phyloP scores from a whole-genome alignment of 306 rosid genomes.

The peach (Prunus persica) region Prunus_persica_NCBIv2 NC_034011.1:2620501-2621000 shows the following conservation, averaged over 20 bases:
- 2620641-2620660: not conserved
- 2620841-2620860: slow-evolving; percentile 72
- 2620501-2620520: not conserved
- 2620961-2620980: slow-evolving; percentile 78
- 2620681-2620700: not conserved
- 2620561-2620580: not conserved
- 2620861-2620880: slow-evolving; percentile 76
- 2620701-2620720: not conserved
- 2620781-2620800: slow-evolving; percentile 89
- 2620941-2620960: slow-evolving; percentile 83
- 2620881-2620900: slow-evolving; percentile 59
- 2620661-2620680: not conserved
- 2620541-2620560: not conserved
- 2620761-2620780: slow-evolving; percentile 2
- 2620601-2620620: not conserved
- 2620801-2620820: slow-evolving; percentile 94
- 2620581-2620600: too few species aligned
- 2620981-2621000: slow-evolving; percentile 73
- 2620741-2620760: not conserved
- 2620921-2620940: slow-evolving; percentile 72
- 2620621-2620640: not conserved
- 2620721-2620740: not conserved
- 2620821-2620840: slow-evolving; percentile 70
- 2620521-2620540: not conserved
- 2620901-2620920: slow-evolving; percentile 77